phyloP scores from a whole-genome alignment of 768 basidiomycete genomes.

The Pulveroboletus ravenelii region DNA sequence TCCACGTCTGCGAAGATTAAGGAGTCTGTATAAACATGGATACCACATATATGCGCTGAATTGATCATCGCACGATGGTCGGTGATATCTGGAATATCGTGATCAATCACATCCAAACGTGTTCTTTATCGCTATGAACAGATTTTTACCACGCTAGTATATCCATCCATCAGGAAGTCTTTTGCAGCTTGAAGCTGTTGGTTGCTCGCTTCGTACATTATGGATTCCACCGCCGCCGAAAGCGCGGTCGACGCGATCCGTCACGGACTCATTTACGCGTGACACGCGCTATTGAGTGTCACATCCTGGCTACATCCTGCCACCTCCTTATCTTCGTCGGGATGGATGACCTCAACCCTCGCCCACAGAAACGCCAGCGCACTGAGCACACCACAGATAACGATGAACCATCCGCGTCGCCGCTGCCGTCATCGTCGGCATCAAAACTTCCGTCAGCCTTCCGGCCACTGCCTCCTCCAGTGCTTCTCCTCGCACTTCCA shows the following conservation, averaged over 20 bases:
- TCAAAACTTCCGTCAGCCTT: conserved; percentile 11
- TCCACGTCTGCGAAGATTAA: too few relatives aligned
- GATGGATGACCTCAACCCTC: conserved; percentile 29
- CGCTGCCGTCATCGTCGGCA: background rate
- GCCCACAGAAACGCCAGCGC: conserved; percentile 35
- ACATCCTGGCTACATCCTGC: background rate
- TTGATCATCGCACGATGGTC: background rate
- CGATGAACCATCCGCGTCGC: background rate
- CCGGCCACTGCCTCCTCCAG: conserved; percentile 36
- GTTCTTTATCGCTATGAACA: background rate
- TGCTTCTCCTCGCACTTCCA: conserved; percentile 60
- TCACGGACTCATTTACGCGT: conserved; percentile 30
- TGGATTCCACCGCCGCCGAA: background rate
- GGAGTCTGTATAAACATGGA: too few relatives aligned
- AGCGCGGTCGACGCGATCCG: conserved; percentile 21
- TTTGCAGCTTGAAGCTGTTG: background rate
- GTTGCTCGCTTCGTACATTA: background rate
- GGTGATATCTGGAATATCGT: background rate
- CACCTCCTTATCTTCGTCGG: background rate
- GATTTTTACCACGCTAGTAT: too few relatives aligned
- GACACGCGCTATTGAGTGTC: conserved; percentile 14
- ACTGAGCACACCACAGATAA: conserved; percentile 4
- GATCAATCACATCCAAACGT: background rate
- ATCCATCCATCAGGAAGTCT: background rate
- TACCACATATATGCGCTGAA: background rate